Percentiles rank a stretch among this genome's conserved stretches.
Conservation (phyloP, 495 filamentous ascomycete species). For the Neurospora cerealis region DNA sequence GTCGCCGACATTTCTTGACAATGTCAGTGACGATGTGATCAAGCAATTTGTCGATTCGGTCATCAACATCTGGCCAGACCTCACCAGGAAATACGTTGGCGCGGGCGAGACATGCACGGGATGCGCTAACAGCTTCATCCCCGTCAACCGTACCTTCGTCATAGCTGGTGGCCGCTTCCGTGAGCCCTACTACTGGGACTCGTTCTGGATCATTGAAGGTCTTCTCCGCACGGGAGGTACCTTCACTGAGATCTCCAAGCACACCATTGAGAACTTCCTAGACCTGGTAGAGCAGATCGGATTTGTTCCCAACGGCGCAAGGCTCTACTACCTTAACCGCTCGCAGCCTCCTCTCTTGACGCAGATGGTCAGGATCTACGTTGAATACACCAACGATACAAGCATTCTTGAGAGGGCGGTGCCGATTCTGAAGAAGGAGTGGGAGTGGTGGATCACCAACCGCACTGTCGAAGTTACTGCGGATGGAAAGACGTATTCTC, state of each 20-base stretch:
- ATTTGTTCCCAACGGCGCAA: slow-evolving; percentile 41
- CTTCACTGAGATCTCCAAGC: slow-evolving; percentile 36
- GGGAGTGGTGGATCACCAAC: slow-evolving; percentile 37
- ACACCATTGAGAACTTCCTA: slow-evolving; percentile 43
- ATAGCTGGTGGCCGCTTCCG: slow-evolving; percentile 42
- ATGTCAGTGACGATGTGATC: slow-evolving; percentile 31
- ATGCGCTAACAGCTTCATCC: slow-evolving; percentile 41
- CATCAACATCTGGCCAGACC: slow-evolving; percentile 42
- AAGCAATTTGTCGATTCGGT: slow-evolving; percentile 37
- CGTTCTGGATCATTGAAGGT: slow-evolving; percentile 43
- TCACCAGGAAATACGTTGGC: slow-evolving; percentile 36
- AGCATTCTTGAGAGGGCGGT: slow-evolving; percentile 34
- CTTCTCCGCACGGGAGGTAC: slow-evolving; percentile 38
- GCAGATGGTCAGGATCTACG: slow-evolving; percentile 37
- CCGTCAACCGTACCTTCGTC: slow-evolving; percentile 42
- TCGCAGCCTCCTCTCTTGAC: slow-evolving; percentile 41
- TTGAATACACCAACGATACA: slow-evolving; percentile 42
- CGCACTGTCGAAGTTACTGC: slow-evolving; percentile 27
- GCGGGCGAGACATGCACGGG: slow-evolving; percentile 25
- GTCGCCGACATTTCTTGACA: slow-evolving; percentile 32
- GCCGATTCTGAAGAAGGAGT: slow-evolving; percentile 38
- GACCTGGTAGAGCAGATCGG: slow-evolving; percentile 41
- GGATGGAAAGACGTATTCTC: slow-evolving; percentile 26
- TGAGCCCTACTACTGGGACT: slow-evolving; percentile 45
- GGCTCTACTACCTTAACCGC: slow-evolving; percentile 39